Evolutionary conservation across 331 rosid genomes (phyloP), one percentile per base, ranked within the genome.

Genomic region (Malus hybrid): DNA sequence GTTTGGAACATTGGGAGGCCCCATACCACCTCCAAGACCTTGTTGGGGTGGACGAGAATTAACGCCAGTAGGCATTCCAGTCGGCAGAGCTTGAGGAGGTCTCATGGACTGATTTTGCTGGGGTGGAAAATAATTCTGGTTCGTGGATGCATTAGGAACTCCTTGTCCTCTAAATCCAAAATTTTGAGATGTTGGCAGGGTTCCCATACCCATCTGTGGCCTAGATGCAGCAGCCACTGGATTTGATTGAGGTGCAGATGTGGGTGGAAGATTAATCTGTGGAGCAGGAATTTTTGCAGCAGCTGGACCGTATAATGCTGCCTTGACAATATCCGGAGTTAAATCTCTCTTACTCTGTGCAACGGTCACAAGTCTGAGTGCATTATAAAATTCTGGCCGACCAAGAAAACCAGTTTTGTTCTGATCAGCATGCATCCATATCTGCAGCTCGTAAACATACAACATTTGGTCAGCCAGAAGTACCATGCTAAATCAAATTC

Each of bases 391-490:
- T 78, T 92, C 99, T 1, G 82, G 64, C 42, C 96, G 90, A 59
- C 96, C 93, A 69, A 94, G 97, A 80, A 92, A 92, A 76, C 92
- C 95, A 70, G 95, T 86, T 85, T 94, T 91, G 60, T 81, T 87
- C 83, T 87, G 97, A 88, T 94, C 96, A 59, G 98, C 98, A 80
- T 88, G 76, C 90, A 86, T 89, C 97, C 98, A 94, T 80, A 94
- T 83, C 97, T 94, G 90, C 24, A 78, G 52, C 69, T 65, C 79
- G 74, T 8, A 69, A 55, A 68, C 66, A 77, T 11, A 36, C 54
- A 55, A 48, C 64, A 72, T 19, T 61, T 46, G 28, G 69, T 78
- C 36, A 73, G 62, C 59, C 28, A 50, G 31, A 81, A 52, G 69
- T 75, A 59, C 73, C 72, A 73, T 69, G 62, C 62, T 46, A 46